Conservation (phyloP, 1,139 yeast species). For the Ogataea hybrid region DNA sequence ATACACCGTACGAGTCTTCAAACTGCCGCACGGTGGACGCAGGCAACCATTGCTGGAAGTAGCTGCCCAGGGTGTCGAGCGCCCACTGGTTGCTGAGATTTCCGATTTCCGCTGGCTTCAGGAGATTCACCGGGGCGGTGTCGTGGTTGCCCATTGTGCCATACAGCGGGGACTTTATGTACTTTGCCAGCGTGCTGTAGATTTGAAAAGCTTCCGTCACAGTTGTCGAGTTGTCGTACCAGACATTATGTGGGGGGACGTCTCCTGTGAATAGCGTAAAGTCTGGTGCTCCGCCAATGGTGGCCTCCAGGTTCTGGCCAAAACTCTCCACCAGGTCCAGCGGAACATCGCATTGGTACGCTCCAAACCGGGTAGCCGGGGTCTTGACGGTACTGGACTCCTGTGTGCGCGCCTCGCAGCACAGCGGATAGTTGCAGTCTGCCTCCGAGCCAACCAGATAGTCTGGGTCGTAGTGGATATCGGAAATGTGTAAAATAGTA, state of each 20-base stretch:
- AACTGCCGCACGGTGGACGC: neutral
- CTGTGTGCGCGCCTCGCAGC: conserved; percentile 2
- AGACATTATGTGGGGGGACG: conserved; percentile 2
- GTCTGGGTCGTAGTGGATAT: conserved; percentile 1
- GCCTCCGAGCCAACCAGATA: conserved; percentile 1
- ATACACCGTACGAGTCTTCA: neutral
- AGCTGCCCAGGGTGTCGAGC: neutral
- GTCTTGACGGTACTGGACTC: neutral
- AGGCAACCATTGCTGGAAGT: conserved; percentile 1
- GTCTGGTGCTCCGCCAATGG: conserved; percentile 1
- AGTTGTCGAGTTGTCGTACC: conserved; percentile 2
- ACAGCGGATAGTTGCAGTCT: conserved; percentile 1
- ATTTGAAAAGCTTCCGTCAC: conserved; percentile 1
- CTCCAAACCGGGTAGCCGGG: conserved; percentile 1
- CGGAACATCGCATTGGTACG: neutral
- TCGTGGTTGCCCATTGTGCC: conserved; percentile 1
- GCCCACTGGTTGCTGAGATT: neutral
- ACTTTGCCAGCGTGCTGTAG: neutral
- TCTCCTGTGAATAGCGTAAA: conserved; percentile 1
- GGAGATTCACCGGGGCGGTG: conserved; percentile 1
- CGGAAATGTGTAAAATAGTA: neutral
- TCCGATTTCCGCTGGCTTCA: neutral
- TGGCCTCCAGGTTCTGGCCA: neutral
- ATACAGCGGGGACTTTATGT: neutral
- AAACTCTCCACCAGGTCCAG: conserved; percentile 1